phyloP scores from a whole-genome alignment of 306 rosid species.

The Trifolium dubium region DNA sequence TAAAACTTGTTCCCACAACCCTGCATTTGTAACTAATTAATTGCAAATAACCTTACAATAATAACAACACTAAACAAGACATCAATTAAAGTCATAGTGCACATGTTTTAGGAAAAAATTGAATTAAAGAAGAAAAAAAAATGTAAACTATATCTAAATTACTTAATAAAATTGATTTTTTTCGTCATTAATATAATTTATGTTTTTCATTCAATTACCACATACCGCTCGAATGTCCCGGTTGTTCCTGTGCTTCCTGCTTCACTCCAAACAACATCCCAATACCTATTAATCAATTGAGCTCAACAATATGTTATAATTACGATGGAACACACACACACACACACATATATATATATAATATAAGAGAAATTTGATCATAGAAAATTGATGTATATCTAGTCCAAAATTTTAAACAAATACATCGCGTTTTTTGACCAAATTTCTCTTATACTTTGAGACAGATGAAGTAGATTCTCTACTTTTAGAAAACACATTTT shows the following conservation, averaged over 20 bases:
- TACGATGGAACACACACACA: too few species aligned
- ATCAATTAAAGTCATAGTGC: neutral
- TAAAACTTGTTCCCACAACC: constrained; percentile 63
- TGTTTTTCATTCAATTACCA: neutral
- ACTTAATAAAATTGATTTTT: neutral
- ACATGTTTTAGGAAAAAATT: neutral
- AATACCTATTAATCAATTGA: constrained; percentile 62
- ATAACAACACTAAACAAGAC: too few species aligned
- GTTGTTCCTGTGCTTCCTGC: constrained; percentile 68
- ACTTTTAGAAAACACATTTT: too few species aligned
- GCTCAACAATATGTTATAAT: neutral
- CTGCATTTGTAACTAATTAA: constrained; percentile 46
- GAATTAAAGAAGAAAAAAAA: neutral
- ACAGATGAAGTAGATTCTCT: too few species aligned
- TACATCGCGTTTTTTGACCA: too few species aligned
- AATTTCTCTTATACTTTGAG: too few species aligned
- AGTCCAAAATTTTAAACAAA: too few species aligned
- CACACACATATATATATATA: too few species aligned
- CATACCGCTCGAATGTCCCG: constrained; percentile 77
- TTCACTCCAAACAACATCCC: constrained; percentile 95
- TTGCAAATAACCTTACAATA: neutral
- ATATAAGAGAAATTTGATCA: too few species aligned
- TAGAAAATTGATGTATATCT: too few species aligned
- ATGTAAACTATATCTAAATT: neutral
- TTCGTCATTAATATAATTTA: neutral